These are phyloP conservation scores for Xylaria sp. DNA, from an alignment of 2,329 filamentous ascomycete species.

Conservation along the genomic window DNA sequence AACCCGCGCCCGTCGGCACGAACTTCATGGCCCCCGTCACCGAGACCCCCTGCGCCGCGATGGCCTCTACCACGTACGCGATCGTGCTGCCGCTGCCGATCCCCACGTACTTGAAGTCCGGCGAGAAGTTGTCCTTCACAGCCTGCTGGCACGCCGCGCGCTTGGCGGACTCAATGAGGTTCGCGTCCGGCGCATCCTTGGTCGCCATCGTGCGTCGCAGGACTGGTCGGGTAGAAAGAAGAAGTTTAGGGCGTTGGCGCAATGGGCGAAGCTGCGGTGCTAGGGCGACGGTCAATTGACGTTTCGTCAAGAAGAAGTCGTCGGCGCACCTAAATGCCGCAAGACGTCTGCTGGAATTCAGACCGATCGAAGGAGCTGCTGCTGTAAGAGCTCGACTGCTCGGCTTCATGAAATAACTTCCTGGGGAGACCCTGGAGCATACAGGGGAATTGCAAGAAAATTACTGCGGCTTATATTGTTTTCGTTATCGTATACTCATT, in stretches of 20 bases:
- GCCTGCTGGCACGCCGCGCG: conserved; percentile 78
- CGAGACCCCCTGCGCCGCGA: conserved; percentile 67
- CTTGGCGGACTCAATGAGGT: conserved; percentile 77
- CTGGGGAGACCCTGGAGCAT: background rate
- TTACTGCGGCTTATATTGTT: background rate
- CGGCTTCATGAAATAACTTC: conserved; percentile 30
- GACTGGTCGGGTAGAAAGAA: background rate
- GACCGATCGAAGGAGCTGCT: conserved; percentile 11
- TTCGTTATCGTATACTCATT: conserved; percentile 6
- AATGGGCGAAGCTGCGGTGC: conserved; percentile 11
- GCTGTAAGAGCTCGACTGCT: conserved; percentile 11
- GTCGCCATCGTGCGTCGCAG: conserved; percentile 35
- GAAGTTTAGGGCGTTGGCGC: conserved; percentile 1
- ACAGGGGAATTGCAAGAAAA: background rate
- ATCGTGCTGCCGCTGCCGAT: conserved; percentile 88
- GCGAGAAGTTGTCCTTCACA: conserved; percentile 74
- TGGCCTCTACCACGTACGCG: conserved; percentile 86
- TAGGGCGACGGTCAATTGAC: background rate
- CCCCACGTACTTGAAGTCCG: conserved; percentile 85
- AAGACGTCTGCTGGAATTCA: conserved; percentile 12
- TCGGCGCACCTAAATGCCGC: conserved; percentile 32
- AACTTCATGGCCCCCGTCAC: conserved; percentile 78
- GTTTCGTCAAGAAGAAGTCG: background rate
- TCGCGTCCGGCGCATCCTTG: conserved; percentile 29
- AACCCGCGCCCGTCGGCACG: conserved; percentile 92